Conservation (phyloP, 768 basidiomycete species). For the Lentinula raphanica region DNA sequence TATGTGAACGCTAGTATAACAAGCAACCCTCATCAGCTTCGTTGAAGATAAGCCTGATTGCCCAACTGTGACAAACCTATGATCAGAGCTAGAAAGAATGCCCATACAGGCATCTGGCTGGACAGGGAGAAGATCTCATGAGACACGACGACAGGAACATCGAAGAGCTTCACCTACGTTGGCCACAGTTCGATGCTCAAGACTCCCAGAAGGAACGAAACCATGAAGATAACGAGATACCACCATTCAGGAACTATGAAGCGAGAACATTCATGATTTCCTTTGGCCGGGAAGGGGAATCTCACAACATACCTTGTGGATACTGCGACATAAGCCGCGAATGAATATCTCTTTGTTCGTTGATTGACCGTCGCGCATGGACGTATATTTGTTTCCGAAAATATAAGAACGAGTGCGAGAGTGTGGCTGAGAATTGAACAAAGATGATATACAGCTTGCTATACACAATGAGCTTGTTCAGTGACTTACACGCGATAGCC, state of each 20-base stretch:
- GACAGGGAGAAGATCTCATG: background rate
- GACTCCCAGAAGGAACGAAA: constrained; percentile 58
- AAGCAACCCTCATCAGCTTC: background rate
- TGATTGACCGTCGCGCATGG: constrained; percentile 43
- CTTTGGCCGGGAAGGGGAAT: background rate
- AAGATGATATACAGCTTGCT: background rate
- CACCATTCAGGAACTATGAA: constrained; percentile 56
- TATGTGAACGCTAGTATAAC: constrained; percentile 1
- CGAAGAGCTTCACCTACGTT: constrained; percentile 25
- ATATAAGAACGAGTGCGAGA: constrained; percentile 26
- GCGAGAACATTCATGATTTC: constrained; percentile 10
- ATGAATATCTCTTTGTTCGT: constrained; percentile 57
- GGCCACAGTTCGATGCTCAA: constrained; percentile 60
- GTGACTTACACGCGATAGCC: constrained; percentile 47
- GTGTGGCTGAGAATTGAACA: background rate
- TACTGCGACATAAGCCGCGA: constrained; percentile 54
- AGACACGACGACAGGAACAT: background rate
- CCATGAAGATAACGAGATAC: constrained; percentile 29
- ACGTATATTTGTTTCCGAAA: constrained; percentile 48
- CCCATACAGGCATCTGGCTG: constrained; percentile 59
- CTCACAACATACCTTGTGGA: constrained; percentile 27
- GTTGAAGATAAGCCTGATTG: background rate
- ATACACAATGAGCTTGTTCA: constrained; percentile 2
- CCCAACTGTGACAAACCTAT: constrained; percentile 28
- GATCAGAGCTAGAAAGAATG: constrained; percentile 46